Conservation (phyloP, 148 eudicot species). For the Talinum fruticosum region DNA sequence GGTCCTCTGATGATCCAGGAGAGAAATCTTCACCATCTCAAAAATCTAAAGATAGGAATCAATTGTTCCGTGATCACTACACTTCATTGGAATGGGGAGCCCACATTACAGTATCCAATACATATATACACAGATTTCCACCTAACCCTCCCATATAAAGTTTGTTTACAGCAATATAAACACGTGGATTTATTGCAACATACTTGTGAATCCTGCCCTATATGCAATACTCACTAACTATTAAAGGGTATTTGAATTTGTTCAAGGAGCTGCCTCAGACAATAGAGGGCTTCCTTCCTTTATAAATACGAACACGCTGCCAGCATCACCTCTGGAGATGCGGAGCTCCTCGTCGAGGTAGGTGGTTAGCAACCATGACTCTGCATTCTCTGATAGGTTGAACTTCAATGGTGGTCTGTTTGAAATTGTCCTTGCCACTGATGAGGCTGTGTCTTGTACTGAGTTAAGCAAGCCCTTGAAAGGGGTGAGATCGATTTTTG, state of each 20-base stretch:
- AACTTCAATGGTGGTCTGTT: slow-evolving; percentile 80
- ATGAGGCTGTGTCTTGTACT: slow-evolving; percentile 78
- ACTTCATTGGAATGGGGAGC: too few species aligned
- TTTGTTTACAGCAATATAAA: background rate
- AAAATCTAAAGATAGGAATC: too few species aligned
- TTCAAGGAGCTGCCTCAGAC: slow-evolving; percentile 11
- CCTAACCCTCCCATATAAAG: background rate
- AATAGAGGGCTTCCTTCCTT: slow-evolving; percentile 80
- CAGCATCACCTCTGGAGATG: slow-evolving; percentile 85
- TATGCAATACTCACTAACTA: background rate
- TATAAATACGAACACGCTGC: slow-evolving; percentile 73
- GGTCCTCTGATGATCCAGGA: too few species aligned
- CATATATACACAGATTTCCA: background rate
- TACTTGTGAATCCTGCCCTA: background rate
- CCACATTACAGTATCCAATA: background rate
- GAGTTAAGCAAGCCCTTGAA: slow-evolving; percentile 63
- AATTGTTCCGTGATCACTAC: background rate
- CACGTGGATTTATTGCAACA: slow-evolving; percentile 14
- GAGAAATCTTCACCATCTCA: too few species aligned
- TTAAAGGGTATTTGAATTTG: background rate
- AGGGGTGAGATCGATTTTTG: slow-evolving; percentile 78
- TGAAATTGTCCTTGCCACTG: slow-evolving; percentile 70
- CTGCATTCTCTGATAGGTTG: slow-evolving; percentile 49
- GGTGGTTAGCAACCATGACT: slow-evolving; percentile 87
- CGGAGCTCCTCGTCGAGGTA: slow-evolving; percentile 85